These are phyloP conservation scores for Hyphopichia khmerensis DNA, from an alignment of 1,139 yeast species.

Conservation along the genomic window DNA sequence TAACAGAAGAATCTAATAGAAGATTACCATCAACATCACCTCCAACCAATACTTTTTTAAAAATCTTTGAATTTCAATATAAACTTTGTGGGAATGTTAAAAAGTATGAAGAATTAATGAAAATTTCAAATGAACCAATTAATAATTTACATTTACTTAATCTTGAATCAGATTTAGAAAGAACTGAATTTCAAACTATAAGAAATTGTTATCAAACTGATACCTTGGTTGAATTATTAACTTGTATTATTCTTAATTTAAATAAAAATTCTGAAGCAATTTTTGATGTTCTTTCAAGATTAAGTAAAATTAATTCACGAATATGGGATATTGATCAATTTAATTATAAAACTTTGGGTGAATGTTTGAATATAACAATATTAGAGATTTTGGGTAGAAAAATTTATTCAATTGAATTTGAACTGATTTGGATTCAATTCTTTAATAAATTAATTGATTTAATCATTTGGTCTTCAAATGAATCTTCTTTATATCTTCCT, in stretches of 20 bases:
- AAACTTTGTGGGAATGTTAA: slow-evolving; percentile 2
- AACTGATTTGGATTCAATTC: slow-evolving; percentile 14
- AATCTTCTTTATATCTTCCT: neutral
- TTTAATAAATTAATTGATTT: slow-evolving; percentile 16
- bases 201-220: slow-evolving; percentile 17
- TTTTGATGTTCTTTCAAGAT: neutral
- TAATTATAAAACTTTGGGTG: slow-evolving; percentile 20
- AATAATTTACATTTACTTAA: slow-evolving; percentile 1
- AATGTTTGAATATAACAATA: slow-evolving; percentile 18
- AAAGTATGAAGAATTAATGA: neutral
- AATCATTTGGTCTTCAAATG: slow-evolving; percentile 7
- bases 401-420: slow-evolving; percentile 10
- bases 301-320: slow-evolving; percentile 19
- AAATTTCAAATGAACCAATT: neutral
- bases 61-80: slow-evolving; percentile 1
- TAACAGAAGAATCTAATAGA: no score
- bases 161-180: neutral
- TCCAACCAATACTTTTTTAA: neutral
- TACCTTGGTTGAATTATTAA: slow-evolving; percentile 17
- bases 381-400: slow-evolving; percentile 12
- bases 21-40: no score
- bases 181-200: slow-evolving; percentile 9
- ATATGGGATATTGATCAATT: slow-evolving; percentile 16
- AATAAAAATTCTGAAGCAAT: slow-evolving; percentile 6
- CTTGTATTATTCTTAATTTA: slow-evolving; percentile 14